Evolutionary conservation across 2,329 filamentous ascomycete species (phyloP).

Genomic region (Alternaria sp.): DNA sequence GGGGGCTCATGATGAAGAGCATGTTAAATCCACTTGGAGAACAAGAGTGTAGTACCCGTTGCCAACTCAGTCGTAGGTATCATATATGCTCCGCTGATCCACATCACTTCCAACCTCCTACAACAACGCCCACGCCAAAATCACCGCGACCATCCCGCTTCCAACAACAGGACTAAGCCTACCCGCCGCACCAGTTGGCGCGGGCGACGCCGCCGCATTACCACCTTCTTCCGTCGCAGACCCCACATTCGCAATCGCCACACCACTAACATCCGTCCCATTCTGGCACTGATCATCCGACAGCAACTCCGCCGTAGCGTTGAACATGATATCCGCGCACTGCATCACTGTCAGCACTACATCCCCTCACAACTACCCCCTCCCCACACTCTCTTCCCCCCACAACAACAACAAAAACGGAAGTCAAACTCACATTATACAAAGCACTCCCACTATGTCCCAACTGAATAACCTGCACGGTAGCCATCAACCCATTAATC

Average conservation of each 20-base stretch:
- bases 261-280: slow-evolving; percentile 48
- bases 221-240: neutral
- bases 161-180: slow-evolving; percentile 23
- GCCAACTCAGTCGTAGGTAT: neutral
- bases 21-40: neutral
- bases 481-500: slow-evolving; percentile 50
- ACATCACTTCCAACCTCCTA: too few relatives aligned
- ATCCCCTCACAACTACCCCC: too few relatives aligned
- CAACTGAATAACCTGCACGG: slow-evolving; percentile 55
- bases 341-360: too few relatives aligned
- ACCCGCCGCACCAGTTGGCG: slow-evolving; percentile 18
- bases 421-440: slow-evolving; percentile 54
- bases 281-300: slow-evolving; percentile 48
- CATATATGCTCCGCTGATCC: too few relatives aligned
- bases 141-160: slow-evolving; percentile 23
- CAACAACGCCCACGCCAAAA: slow-evolving; percentile 27
- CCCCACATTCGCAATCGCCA: slow-evolving; percentile 31
- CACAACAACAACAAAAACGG: too few relatives aligned
- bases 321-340: slow-evolving; percentile 55
- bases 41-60: too few relatives aligned
- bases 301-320: slow-evolving; percentile 46
- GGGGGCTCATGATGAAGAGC: neutral
- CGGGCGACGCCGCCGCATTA: neutral
- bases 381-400: too few relatives aligned
- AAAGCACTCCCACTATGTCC: slow-evolving; percentile 49